Base-by-base conservation (phyloP, 805 yeast species). In the Lipomyces yamanashiensis region DNA sequence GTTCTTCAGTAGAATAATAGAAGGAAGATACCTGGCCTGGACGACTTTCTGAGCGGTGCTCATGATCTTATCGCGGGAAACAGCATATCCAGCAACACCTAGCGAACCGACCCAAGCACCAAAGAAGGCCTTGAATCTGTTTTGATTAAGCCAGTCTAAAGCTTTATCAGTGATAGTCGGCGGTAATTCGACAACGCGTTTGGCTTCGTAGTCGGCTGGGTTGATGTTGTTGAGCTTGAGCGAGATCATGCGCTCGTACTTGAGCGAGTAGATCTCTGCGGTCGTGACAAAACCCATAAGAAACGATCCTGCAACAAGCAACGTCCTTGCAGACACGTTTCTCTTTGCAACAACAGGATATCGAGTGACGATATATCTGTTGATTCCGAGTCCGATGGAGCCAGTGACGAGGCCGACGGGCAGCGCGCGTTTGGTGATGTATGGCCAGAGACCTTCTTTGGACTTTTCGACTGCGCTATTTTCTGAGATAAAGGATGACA, bases 71-170 rank as follows among this genome's bases (percentile, higher is more conserved):
- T 90, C 96, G 70, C 82, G 84, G 77, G 89, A 86, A 58, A 89
- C 90, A 51, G 79, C 71, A 53, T 77, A 83, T 90, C 93, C 90
- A 4, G 96, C 87, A 0, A 92, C 96, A 69, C 82, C 89, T 79
- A 89, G 76, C 2, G 93, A 87, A 23, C 85, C 88, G 5, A 90
- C 92, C 96, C 96, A 89, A 8, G 88, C 82, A 61, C 84, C 86
- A 21, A 87, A 83, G 68, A 89, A 85, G 68, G 88, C 81, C 73
- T 59, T 66, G 59, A 66, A 63, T 49, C 63, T 59, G 63, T 66
- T 64, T 41, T 59, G 62, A 47, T 57, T 52, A 7, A 60, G 23
- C 23, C 37, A 64, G 37, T 55, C 60, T 12, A 66, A 28, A 9
- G 53, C 58, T 23, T 58, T 47, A 53, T 66, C 69, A 8, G 66